Evolutionary conservation across 768 basidiomycete genomes (phyloP).

Genomic region (Neoboletus magnificus): DNA sequence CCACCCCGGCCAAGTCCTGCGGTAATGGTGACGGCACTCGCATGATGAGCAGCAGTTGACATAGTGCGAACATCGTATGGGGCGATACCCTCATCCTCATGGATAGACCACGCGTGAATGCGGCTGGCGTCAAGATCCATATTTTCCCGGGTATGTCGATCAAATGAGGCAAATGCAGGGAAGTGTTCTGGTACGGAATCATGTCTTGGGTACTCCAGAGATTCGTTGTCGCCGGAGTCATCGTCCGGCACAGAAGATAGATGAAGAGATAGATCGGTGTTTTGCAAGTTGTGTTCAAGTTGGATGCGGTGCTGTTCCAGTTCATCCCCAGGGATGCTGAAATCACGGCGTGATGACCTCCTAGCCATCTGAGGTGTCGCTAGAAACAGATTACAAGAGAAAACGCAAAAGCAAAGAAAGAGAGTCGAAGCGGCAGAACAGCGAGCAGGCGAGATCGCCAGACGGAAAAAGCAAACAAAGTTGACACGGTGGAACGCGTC

Average conservation of each 20-base stretch:
- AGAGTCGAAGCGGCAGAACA: constrained; percentile 3
- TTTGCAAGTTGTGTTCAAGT: constrained; percentile 75
- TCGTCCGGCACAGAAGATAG: constrained; percentile 53
- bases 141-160: constrained; percentile 52
- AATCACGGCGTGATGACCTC: constrained; percentile 34
- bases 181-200: constrained; percentile 55
- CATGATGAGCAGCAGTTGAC: constrained; percentile 88
- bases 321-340: constrained; percentile 67
- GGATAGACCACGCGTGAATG: constrained; percentile 56
- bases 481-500: constrained; percentile 22
- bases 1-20: constrained; percentile 63
- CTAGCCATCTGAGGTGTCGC: constrained; percentile 25
- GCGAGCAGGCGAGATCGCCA: not conserved
- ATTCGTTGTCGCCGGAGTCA: constrained; percentile 42
- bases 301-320: constrained; percentile 73
- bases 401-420: constrained; percentile 12
- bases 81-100: constrained; percentile 63
- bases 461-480: constrained; percentile 18
- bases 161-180: constrained; percentile 59
- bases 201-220: constrained; percentile 72
- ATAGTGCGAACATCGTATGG: constrained; percentile 69
- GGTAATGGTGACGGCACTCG: constrained; percentile 80
- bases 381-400: constrained; percentile 13
- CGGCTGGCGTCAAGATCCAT: constrained; percentile 53
- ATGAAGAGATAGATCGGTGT: constrained; percentile 69